Conservation (phyloP, 345 rosid genomes). For the Sonneratia alba region DNA sequence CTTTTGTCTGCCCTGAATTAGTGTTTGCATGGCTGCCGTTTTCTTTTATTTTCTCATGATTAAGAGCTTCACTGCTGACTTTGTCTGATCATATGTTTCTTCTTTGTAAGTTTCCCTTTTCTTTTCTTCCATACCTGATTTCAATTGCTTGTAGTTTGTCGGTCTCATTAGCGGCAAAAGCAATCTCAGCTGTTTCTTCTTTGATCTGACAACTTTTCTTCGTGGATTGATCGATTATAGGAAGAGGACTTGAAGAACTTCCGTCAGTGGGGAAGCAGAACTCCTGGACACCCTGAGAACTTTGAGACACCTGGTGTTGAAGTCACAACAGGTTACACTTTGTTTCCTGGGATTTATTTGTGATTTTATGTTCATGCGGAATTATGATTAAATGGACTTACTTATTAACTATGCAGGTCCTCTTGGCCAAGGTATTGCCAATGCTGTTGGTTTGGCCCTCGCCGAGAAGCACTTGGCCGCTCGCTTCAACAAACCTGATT, state of each 20-base stretch:
- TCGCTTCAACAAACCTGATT: constrained; percentile 75
- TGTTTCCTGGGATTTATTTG: not conserved
- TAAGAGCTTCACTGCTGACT: too few relatives aligned
- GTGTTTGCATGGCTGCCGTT: too few relatives aligned
- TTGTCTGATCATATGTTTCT: too few relatives aligned
- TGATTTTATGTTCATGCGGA: not conserved
- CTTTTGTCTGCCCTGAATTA: too few relatives aligned
- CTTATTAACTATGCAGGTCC: constrained; percentile 44
- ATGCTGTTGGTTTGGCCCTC: constrained; percentile 93
- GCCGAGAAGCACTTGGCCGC: constrained; percentile 93
- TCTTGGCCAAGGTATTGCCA: constrained; percentile 87
- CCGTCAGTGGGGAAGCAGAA: constrained; percentile 91
- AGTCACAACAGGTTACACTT: constrained; percentile 86
- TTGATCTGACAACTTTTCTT: not conserved
- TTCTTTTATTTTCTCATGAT: too few relatives aligned
- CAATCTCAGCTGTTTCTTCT: not conserved
- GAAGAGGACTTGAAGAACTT: constrained; percentile 87
- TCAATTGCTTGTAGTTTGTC: not conserved
- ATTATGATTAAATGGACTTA: not conserved
- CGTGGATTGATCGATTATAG: constrained; percentile 24
- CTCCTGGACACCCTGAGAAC: constrained; percentile 99
- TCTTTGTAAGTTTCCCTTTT: too few relatives aligned
- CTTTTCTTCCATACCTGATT: not conserved
- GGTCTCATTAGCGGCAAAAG: not conserved
- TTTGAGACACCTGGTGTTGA: constrained; percentile 98